Base-by-base conservation (phyloP, 2,329 filamentous ascomycete species). In the Beauveria sp. region DNA sequence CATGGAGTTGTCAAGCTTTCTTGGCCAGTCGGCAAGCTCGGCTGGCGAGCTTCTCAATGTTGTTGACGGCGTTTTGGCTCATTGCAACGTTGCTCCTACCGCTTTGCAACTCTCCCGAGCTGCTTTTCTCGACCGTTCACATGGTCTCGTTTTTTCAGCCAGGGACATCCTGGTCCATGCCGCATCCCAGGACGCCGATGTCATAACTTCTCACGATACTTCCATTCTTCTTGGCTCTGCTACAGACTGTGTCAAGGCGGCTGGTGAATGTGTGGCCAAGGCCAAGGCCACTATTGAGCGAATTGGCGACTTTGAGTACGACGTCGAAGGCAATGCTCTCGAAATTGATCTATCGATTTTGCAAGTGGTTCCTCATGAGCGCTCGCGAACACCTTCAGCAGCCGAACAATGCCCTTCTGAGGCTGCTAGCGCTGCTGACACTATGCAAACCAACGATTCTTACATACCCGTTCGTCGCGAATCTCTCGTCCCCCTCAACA, bases 281-380 rank as follows among this genome's bases (percentile, higher is more conserved):
- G 89, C 92, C 12, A 91, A 91, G 68, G 82, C 85, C 70, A 86
- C 96, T 50, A 88, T 99, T 62, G 92, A 96, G 74, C 84, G 89
- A 63, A 91, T 94, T 64, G 92, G 92, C 22, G 92, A 96, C 72
- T 96, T 96, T 66, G 92, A 96, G 72, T 85, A 92, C 66, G 91
- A 96, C 71, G 80, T 90, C 59, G 85, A 89, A 66, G 76, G 75
- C 20, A 73, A 70, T 64, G 74, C 79, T 34, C 73, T 89, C 28
- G 82, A 80, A 8, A 79, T 87, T 56, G 82, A 86, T 64, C 71
- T 85, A 30, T 73, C 71, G 18, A 72, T 80, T n/a, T 73, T 85
- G 51, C 77, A 83, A 59, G 68, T 74, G 8, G 70, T 74, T n/a
- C 70, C 67, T 2, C 67, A 74, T 14, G 73, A 77, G 46, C 67